Conservation (phyloP, 192 early-diverging fungal species). For the Podila verticillata region DNA sequence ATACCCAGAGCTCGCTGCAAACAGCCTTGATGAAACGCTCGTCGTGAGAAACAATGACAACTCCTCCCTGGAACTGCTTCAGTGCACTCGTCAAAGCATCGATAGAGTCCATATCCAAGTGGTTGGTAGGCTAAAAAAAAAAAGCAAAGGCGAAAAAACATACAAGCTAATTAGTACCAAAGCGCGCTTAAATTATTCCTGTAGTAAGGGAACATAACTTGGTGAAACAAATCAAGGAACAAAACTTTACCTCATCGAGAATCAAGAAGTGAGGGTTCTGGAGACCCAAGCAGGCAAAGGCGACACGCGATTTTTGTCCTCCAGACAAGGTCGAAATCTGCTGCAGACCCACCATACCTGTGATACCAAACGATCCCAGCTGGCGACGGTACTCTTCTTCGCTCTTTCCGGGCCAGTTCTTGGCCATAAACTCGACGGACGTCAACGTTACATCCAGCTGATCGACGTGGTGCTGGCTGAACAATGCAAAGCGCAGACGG, state of each 20-base stretch:
- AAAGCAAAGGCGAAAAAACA: constrained; percentile 48
- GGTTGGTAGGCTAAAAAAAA: constrained; percentile 81
- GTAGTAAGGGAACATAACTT: neutral
- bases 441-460: constrained; percentile 88
- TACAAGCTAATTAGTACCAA: neutral
- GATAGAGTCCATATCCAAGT: constrained; percentile 92
- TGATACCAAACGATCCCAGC: constrained; percentile 94
- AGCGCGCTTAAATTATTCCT: neutral
- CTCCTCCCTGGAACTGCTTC: constrained; percentile 90
- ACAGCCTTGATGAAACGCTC: constrained; percentile 92
- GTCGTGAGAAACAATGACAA: constrained; percentile 97
- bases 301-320: constrained; percentile 96
- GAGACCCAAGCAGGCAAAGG: constrained; percentile 95
- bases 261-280: constrained; percentile 93
- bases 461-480: constrained; percentile 98
- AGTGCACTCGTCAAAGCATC: constrained; percentile 92
- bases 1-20: constrained; percentile 94
- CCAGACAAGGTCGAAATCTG: constrained; percentile 94
- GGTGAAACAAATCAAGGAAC: constrained; percentile 60
- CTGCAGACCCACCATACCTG: constrained; percentile 95
- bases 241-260: constrained; percentile 88
- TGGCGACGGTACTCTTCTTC: constrained; percentile 98
- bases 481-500: constrained; percentile 91
- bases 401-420: constrained; percentile 87
- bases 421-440: constrained; percentile 89